Conservation (phyloP, 2,329 filamentous ascomycete species). For the Chaetomium strumarium region DNA sequence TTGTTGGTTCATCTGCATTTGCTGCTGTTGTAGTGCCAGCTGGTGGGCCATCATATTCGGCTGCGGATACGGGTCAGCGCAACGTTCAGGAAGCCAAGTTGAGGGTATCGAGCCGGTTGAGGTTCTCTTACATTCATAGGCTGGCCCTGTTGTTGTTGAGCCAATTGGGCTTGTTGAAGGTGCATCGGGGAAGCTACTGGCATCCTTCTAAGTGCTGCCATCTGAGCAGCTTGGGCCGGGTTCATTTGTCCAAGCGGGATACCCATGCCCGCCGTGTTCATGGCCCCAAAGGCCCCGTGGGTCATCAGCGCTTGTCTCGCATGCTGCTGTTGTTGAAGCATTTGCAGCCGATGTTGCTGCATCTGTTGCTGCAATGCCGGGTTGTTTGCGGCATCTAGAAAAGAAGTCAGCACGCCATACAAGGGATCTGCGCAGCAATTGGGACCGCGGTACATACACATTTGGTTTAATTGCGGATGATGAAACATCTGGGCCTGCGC, state of each 20-base stretch:
- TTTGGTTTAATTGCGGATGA: conserved; percentile 43
- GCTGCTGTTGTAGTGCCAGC: conserved; percentile 41
- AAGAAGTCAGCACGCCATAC: conserved; percentile 14
- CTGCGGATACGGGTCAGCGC: conserved; percentile 26
- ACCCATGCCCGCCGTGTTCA: conserved; percentile 50
- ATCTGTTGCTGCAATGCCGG: conserved; percentile 36
- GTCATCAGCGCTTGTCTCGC: conserved; percentile 47
- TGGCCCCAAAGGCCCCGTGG: conserved; percentile 44
- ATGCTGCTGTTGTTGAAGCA: conserved; percentile 50
- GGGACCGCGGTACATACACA: conserved; percentile 28
- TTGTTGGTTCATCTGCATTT: conserved; percentile 38
- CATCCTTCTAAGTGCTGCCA: conserved; percentile 29
- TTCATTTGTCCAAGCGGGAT: conserved; percentile 42
- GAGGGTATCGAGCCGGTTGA: conserved; percentile 2
- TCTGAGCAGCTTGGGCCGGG: conserved; percentile 25
- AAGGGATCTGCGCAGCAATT: conserved; percentile 5
- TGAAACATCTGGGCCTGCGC: conserved; percentile 53
- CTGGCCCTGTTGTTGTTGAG: conserved; percentile 23
- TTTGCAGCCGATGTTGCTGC: conserved; percentile 49
- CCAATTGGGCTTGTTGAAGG: conserved; percentile 24
- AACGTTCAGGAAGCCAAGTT: background rate
- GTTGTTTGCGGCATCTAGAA: conserved; percentile 28
- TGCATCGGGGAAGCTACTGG: conserved; percentile 22
- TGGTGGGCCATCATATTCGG: conserved; percentile 41
- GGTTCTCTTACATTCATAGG: conserved; percentile 24